phyloP scores from a whole-genome alignment of 129 eudicot species.

The Escallonia rubra region DNA sequence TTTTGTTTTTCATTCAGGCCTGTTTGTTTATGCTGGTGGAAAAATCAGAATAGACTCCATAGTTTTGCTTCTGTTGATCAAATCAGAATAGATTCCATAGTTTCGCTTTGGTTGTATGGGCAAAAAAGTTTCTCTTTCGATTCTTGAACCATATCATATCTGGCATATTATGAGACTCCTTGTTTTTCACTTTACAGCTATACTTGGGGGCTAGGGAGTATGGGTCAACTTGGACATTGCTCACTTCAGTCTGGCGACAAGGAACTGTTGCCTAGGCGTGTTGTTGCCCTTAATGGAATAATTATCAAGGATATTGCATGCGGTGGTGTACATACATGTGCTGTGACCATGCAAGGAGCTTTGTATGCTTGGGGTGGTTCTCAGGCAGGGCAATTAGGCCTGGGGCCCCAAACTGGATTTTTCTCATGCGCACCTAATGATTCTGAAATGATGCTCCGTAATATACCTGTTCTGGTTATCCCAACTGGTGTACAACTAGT shows the following conservation, averaged over 20 bases:
- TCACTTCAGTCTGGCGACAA: slow-evolving; percentile 86
- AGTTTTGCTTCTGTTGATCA: no score
- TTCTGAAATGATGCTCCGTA: slow-evolving; percentile 68
- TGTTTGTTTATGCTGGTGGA: no score
- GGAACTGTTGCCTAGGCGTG: slow-evolving; percentile 85
- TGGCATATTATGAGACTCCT: not conserved
- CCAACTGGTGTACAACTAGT: slow-evolving; percentile 74
- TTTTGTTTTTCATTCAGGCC: no score
- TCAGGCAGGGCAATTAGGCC: slow-evolving; percentile 89
- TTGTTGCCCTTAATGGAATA: slow-evolving; percentile 80
- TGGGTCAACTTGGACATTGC: slow-evolving; percentile 98
- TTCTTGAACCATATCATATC: not conserved
- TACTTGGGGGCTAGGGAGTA: slow-evolving; percentile 92
- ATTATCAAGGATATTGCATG: slow-evolving; percentile 61
- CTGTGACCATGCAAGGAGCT: slow-evolving; percentile 74
- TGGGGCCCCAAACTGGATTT: slow-evolving; percentile 71
- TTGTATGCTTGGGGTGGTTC: slow-evolving; percentile 96
- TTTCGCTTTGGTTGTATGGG: no score
- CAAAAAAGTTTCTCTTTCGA: not conserved
- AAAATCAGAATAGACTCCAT: no score
- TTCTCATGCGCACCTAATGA: slow-evolving; percentile 58
- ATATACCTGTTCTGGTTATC: slow-evolving; percentile 74
- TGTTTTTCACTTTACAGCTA: slow-evolving; percentile 42
- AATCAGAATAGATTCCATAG: no score
- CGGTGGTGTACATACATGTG: slow-evolving; percentile 96